phyloP scores from a whole-genome alignment of 1,284 basidiomycete species.

The Trametes polyzona region DNA sequence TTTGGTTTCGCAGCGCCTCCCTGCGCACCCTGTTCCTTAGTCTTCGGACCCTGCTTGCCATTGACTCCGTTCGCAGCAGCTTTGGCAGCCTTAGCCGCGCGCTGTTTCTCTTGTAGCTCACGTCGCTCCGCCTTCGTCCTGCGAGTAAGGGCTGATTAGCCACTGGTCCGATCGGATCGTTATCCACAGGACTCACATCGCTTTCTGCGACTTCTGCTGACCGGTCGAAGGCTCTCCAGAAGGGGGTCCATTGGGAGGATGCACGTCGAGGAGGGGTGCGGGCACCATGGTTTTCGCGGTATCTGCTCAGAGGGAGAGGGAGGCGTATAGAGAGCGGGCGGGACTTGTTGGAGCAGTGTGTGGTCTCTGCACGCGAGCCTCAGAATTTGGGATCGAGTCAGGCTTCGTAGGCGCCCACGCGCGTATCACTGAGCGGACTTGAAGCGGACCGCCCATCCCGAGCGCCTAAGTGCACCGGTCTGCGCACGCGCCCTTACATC shows the following conservation, averaged over 20 bases:
- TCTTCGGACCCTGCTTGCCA: slow-evolving; percentile 22
- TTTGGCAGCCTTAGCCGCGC: slow-evolving; percentile 68
- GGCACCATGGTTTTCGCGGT: slow-evolving; percentile 28
- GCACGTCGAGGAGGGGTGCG: slow-evolving; percentile 31
- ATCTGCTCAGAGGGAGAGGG: neutral
- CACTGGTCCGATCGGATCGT: slow-evolving; percentile 8
- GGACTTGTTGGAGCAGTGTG: slow-evolving; percentile 10
- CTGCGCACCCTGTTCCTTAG: slow-evolving; percentile 6
- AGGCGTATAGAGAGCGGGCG: slow-evolving; percentile 12
- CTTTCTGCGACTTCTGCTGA: slow-evolving; percentile 54
- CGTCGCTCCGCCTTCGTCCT: slow-evolving; percentile 78
- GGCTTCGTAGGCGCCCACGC: slow-evolving; percentile 2
- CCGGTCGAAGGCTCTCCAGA: slow-evolving; percentile 31
- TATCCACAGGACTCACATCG: slow-evolving; percentile 24
- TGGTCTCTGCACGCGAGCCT: slow-evolving; percentile 10
- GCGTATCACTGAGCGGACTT: slow-evolving; percentile 4
- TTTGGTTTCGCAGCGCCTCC: slow-evolving; percentile 24
- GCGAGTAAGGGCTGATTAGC: slow-evolving; percentile 35
- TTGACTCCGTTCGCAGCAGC: slow-evolving; percentile 27
- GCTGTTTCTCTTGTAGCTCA: slow-evolving; percentile 78
- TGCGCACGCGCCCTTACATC: slow-evolving; percentile 10
- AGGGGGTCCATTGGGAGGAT: slow-evolving; percentile 29
- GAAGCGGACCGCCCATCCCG: slow-evolving; percentile 3
- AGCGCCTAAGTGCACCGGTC: neutral
- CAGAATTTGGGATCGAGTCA: slow-evolving; percentile 31